A percentile compares a stretch with the other conserved stretches of the same genome.
Conservation (phyloP, 1,284 basidiomycete genomes). For the Laetiporus sulphureus region DNA sequence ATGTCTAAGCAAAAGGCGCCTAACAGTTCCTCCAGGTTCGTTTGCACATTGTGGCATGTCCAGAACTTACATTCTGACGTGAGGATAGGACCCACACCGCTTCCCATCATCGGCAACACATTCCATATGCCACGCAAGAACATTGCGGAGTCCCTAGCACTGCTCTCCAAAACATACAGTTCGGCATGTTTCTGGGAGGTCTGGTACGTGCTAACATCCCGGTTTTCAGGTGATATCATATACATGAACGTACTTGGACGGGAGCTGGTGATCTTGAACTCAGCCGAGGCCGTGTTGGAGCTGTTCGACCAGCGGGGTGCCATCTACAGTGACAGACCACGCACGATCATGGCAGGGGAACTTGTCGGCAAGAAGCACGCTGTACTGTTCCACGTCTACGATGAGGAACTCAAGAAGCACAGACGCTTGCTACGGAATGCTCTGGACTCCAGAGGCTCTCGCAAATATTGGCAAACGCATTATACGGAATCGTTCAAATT, state of each 20-base stretch:
- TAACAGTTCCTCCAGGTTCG: too few relatives aligned
- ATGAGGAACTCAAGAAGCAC: constrained; percentile 1
- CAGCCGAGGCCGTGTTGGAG: constrained; percentile 24
- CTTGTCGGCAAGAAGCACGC: constrained; percentile 2
- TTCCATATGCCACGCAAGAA: too few relatives aligned
- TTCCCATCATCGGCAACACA: too few relatives aligned
- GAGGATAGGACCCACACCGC: too few relatives aligned
- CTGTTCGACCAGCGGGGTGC: constrained; percentile 27
- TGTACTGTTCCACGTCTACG: constrained; percentile 3
- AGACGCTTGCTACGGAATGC: constrained; percentile 1
- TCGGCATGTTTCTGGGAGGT: too few relatives aligned
- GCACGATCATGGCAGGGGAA: constrained; percentile 5
- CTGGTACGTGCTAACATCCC: too few relatives aligned
- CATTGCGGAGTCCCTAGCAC: too few relatives aligned
- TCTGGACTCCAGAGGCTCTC: neutral
- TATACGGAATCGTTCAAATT: constrained; percentile 1
- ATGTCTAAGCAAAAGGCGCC: too few relatives aligned
- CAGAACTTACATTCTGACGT: too few relatives aligned
- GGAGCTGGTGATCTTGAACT: constrained; percentile 27
- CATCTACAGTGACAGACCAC: constrained; percentile 24
- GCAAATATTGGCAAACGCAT: constrained; percentile 3
- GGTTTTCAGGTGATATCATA: constrained; percentile 25
- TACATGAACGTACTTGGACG: constrained; percentile 23
- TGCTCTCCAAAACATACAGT: too few relatives aligned
- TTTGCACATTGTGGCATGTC: too few relatives aligned